These are phyloP conservation scores for Nowakowskiella sp. DNA, from an alignment of 192 early-diverging fungal genomes.

Conservation along the genomic window DNA sequence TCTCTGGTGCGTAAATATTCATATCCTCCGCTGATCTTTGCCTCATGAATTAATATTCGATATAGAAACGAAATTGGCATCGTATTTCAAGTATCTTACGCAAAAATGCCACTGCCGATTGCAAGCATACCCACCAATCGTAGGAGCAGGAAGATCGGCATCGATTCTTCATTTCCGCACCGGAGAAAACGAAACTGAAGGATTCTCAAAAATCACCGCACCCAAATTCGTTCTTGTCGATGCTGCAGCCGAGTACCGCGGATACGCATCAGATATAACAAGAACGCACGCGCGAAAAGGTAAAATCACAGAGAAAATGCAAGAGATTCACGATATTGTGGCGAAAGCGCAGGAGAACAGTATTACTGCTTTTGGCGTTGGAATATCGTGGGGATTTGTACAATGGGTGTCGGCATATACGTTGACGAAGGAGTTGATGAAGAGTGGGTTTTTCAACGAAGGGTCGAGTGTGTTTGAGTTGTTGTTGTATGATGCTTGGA, in stretches of 20 bases:
- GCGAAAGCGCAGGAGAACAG: constrained; percentile 65
- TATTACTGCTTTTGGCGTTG: constrained; percentile 46
- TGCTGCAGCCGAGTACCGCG: constrained; percentile 67
- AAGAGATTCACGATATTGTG: constrained; percentile 60
- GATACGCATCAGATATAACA: constrained; percentile 86
- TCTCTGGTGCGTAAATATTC: constrained; percentile 10
- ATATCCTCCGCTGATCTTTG: neutral
- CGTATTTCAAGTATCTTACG: constrained; percentile 59
- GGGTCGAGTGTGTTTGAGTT: constrained; percentile 22
- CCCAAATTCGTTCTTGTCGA: constrained; percentile 69
- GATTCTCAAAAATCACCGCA: constrained; percentile 11
- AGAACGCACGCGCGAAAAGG: constrained; percentile 45
- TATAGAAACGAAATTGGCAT: constrained; percentile 65
- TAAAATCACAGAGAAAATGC: constrained; percentile 35
- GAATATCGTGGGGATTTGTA: constrained; percentile 60
- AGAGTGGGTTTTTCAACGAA: neutral
- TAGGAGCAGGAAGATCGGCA: constrained; percentile 69
- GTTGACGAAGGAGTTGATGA: constrained; percentile 45
- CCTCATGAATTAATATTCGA: constrained; percentile 28
- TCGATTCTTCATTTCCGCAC: constrained; percentile 81
- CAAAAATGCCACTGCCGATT: constrained; percentile 54
- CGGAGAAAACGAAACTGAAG: constrained; percentile 47
- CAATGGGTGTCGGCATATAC: constrained; percentile 43
- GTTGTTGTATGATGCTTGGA: constrained; percentile 35
- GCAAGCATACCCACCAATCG: constrained; percentile 80